Evolutionary conservation across 116 monocot genomes (phyloP).

Genomic region (Iris pallida): DNA sequence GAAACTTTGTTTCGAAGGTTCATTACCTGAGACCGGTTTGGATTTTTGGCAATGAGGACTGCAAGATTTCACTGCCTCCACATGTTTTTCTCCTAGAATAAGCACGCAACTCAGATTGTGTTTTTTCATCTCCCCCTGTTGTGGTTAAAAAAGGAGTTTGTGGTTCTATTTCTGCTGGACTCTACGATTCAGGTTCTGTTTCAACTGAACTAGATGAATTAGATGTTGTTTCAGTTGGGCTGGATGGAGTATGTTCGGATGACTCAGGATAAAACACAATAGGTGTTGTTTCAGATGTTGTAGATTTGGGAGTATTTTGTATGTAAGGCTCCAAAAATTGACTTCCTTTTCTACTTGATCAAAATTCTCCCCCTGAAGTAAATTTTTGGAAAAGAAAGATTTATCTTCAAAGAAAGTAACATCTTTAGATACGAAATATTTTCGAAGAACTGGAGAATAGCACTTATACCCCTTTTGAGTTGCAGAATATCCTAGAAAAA

Average conservation of each 20-base stretch:
- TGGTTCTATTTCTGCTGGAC: not conserved
- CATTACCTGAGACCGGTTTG: not conserved
- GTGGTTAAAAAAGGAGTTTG: not conserved
- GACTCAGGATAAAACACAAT: not conserved
- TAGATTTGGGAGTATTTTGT: not conserved
- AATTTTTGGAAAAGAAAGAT: not conserved
- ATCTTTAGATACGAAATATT: not conserved
- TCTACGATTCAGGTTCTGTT: not conserved
- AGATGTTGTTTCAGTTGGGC: not conserved
- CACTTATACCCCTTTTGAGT: slow-evolving; percentile 8
- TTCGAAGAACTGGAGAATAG: not conserved
- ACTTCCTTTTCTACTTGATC: not conserved
- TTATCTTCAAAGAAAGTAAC: slow-evolving; percentile 3
- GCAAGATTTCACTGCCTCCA: not conserved
- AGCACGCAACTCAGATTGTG: not conserved
- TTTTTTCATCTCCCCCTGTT: not conserved
- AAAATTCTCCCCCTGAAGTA: slow-evolving; percentile 1
- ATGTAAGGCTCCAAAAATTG: not conserved
- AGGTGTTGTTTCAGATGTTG: not conserved
- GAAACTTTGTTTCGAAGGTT: not conserved
- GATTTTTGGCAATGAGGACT: not conserved
- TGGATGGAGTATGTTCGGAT: not conserved
- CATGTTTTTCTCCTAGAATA: not conserved
- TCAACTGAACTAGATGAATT: not conserved
- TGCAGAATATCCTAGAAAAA: not conserved